Evolutionary conservation across 306 rosid genomes (phyloP).

Genomic region (Neltuma alba): DNA sequence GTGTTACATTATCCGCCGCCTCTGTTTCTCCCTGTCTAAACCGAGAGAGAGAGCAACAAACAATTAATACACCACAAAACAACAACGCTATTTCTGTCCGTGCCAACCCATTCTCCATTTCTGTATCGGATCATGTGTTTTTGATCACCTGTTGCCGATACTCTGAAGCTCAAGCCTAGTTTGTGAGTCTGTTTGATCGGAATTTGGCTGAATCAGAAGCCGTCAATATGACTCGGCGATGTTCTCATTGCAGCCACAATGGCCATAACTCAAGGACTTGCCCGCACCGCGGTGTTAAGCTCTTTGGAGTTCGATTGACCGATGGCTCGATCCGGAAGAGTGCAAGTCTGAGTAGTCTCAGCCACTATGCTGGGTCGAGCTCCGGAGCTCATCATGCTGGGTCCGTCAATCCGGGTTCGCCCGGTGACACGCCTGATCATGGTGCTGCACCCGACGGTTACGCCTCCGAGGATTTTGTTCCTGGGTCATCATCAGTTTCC

Average conservation of each 20-base stretch:
- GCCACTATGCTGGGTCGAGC: constrained; percentile 54
- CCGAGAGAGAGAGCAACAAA: not conserved
- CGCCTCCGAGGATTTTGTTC: constrained; percentile 79
- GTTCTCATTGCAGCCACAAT: constrained; percentile 99
- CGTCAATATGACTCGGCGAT: constrained; percentile 78
- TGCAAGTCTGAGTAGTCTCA: constrained; percentile 80
- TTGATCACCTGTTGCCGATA: constrained; percentile 22
- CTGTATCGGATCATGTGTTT: constrained; percentile 21
- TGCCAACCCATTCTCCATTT: not conserved
- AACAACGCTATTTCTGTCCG: not conserved
- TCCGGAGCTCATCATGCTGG: constrained; percentile 43
- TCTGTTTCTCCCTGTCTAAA: constrained; percentile 42
- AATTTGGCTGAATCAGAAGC: constrained; percentile 1
- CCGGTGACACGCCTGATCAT: constrained; percentile 62
- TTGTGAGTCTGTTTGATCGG: constrained; percentile 25
- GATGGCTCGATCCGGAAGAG: constrained; percentile 94
- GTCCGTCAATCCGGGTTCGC: constrained; percentile 58
- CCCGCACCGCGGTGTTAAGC: constrained; percentile 94
- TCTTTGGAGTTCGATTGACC: constrained; percentile 89
- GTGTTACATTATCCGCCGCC: constrained; percentile 21
- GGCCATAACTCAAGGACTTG: constrained; percentile 99
- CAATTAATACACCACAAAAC: not conserved
- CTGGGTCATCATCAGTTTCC: constrained; percentile 68
- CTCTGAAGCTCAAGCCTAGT: not conserved
- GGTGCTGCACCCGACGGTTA: constrained; percentile 61